Evolutionary conservation across 495 filamentous ascomycete genomes (phyloP).

Genomic region (Annulohypoxylon maeteangense): DNA sequence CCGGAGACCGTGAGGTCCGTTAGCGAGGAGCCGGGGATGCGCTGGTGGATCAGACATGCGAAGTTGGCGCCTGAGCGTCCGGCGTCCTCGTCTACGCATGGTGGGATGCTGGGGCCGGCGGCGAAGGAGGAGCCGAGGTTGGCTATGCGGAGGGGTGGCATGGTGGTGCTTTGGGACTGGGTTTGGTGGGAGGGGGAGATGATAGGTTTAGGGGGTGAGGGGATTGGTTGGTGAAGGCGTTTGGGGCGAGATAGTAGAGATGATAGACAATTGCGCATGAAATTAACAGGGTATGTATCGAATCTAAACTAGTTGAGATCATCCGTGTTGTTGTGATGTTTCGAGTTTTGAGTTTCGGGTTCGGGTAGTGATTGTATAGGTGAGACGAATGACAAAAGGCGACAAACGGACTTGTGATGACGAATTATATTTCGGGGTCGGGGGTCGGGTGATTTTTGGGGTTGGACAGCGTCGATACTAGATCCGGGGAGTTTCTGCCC

Average conservation of each 20-base stretch:
- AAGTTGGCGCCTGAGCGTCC: constrained; percentile 57
- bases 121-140: constrained; percentile 58
- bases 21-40: constrained; percentile 42
- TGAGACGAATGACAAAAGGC: neutral
- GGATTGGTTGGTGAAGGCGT: neutral
- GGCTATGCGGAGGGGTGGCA: constrained; percentile 48
- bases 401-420: neutral
- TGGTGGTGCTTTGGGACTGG: neutral
- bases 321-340: neutral
- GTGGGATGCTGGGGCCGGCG: constrained; percentile 57
- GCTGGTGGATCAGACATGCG: constrained; percentile 51
- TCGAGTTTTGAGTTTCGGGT: neutral
- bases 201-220: neutral
- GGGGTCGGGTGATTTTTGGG: constrained; percentile 2
- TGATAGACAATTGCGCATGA: constrained; percentile 13
- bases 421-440: neutral
- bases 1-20: constrained; percentile 58
- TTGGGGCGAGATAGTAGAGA: constrained; percentile 1
- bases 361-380: neutral
- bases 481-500: constrained; percentile 9
- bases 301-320: neutral
- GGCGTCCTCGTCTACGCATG: constrained; percentile 46
- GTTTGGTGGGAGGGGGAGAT: neutral
- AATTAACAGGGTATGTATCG: neutral
- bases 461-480: constrained; percentile 4